Evolutionary conservation across 1,139 yeast genomes (phyloP).

Genomic region (Yamadazyma diospyri): DNA sequence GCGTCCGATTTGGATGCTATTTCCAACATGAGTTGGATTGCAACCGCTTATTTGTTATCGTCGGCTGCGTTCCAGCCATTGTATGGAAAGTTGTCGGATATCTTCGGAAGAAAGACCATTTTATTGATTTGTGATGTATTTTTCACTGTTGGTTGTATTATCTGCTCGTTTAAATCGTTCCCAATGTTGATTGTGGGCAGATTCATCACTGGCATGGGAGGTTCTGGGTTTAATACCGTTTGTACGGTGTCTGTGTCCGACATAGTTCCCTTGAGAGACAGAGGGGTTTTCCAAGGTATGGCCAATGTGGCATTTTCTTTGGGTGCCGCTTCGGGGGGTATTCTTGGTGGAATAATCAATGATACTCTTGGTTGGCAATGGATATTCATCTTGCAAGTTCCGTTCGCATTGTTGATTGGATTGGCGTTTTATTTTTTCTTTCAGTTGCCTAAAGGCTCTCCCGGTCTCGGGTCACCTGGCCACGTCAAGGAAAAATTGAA

Average conservation of each 20-base stretch:
- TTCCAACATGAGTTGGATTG: conserved; percentile 45
- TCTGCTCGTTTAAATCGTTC: conserved; percentile 40
- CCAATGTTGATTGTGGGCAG: conserved; percentile 55
- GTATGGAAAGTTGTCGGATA: conserved; percentile 82
- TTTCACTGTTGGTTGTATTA: conserved; percentile 39
- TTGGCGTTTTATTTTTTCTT: conserved; percentile 33
- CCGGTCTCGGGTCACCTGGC: conserved; percentile 45
- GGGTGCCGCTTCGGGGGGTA: conserved; percentile 57
- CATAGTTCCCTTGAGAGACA: conserved; percentile 47
- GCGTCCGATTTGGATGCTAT: conserved; percentile 43
- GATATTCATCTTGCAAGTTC: conserved; percentile 53
- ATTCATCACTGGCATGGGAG: conserved; percentile 55
- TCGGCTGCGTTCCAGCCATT: conserved; percentile 59
- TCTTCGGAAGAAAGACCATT: conserved; percentile 66
- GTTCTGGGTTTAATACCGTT: conserved; percentile 50
- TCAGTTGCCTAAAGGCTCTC: conserved; percentile 46
- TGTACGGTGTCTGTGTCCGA: conserved; percentile 53
- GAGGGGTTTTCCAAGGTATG: conserved; percentile 53
- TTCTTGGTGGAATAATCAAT: conserved; percentile 64
- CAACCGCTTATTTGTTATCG: conserved; percentile 41
- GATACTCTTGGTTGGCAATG: conserved; percentile 79
- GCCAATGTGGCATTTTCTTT: conserved; percentile 47
- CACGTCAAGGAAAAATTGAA: conserved; percentile 39
- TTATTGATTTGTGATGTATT: conserved; percentile 33
- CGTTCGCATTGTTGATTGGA: conserved; percentile 56